Evolutionary conservation across 73 alveolate species (phyloP), one percentile per base, ranked within the genome.

Genomic region (Effrenium voratum): DNA sequence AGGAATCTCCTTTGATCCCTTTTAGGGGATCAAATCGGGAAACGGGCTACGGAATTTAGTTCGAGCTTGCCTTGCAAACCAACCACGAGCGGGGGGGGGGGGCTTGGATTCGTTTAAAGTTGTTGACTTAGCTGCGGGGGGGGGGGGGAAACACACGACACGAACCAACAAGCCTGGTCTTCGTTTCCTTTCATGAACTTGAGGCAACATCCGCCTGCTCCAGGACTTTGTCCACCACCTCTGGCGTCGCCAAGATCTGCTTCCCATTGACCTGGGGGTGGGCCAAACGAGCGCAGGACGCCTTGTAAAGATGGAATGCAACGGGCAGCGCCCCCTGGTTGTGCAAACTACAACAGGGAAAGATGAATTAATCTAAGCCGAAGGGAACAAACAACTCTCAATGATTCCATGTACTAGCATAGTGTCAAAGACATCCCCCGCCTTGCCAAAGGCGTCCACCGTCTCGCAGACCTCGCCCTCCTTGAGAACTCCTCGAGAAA

Each of bases 391-490:
- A 6, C 36, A 59, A 57, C 2, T n/a, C 73, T 3, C 34, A 59
- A 19, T 59, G 22, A 28, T 59, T 59, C 0, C 34, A 59, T 41
- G 44, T 5, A 1, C 13, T 1, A 68, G 5, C 2, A 19, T 41
- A 32, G n/a, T 30, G n/a, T 32, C 80, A 26, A 68, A 38, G 82
- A 26, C 82, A n/a, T n/a, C 2, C n/a, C 49, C n/a, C n/a, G 46
- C 82, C 32, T 76, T 90, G 88, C 97, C 88, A 34, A 90, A 90
- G 45, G 97, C 97, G 34, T 90, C 97, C 50, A 90, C 97, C 24
- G 97, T 90, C 26, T 90, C 97, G 43, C 44, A 72, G 46, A 36
- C 34, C 16, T 90, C 88, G 43, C 97, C 97, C 13, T 50, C 57
- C 43, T 34, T 10, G 26, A 90, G 30, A 32, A 28, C 49, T 12